These are phyloP conservation scores for Myxozyma nipponensis DNA, from an alignment of 805 yeast species.

Conservation along the genomic window DNA sequence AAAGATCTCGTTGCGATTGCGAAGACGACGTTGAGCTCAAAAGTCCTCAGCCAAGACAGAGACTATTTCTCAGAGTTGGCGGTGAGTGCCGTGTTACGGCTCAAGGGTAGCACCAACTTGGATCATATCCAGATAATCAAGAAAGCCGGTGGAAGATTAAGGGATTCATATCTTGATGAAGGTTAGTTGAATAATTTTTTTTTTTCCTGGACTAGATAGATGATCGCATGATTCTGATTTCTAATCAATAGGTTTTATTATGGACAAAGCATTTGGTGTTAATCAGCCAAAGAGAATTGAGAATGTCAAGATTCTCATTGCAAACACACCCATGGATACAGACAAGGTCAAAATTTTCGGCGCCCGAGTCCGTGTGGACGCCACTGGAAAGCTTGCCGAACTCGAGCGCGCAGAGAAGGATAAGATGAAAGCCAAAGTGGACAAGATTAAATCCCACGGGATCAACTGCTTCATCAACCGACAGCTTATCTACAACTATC, in stretches of 20 bases:
- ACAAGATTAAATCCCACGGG: conserved; percentile 80
- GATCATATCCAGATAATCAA: conserved; percentile 92
- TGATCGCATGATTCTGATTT: background rate
- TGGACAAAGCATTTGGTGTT: conserved; percentile 88
- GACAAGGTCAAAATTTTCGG: conserved; percentile 97
- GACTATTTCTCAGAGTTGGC: conserved; percentile 84
- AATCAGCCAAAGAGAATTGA: conserved; percentile 83
- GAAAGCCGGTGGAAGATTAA: conserved; percentile 85
- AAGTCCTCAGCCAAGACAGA: conserved; percentile 91
- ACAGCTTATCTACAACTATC: conserved; percentile 96
- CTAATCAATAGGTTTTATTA: conserved; percentile 57
- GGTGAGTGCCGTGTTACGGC: conserved; percentile 86
- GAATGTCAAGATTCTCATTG: conserved; percentile 83
- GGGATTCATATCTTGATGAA: conserved; percentile 91
- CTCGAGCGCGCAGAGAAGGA: conserved; percentile 87
- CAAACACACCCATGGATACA: conserved; percentile 91
- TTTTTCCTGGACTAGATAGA: background rate
- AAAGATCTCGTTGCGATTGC: conserved; percentile 82
- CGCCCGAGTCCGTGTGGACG: conserved; percentile 94
- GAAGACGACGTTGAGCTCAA: conserved; percentile 87
- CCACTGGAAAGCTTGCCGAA: conserved; percentile 90
- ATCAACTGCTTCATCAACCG: conserved; percentile 90
- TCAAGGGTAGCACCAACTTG: conserved; percentile 80
- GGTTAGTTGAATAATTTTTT: conserved; percentile 48
- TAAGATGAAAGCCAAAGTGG: conserved; percentile 87